Percentiles rank a stretch among this genome's conserved stretches.
phyloP scores from a whole-genome alignment of 1,284 basidiomycete species.

The Boletus sp. region DNA sequence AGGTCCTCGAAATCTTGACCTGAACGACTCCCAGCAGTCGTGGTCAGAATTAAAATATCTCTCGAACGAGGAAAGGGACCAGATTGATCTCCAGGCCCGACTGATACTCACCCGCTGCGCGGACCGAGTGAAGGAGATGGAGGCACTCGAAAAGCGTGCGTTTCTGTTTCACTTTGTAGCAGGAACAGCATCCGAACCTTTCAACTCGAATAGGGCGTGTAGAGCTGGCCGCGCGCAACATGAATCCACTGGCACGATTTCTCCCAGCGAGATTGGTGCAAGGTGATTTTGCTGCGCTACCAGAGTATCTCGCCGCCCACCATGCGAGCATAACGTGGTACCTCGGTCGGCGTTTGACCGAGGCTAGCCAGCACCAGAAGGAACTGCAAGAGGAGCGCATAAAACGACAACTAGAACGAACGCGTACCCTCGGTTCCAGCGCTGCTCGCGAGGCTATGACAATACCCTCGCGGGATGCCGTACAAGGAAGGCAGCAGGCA shows the following conservation, averaged over 20 bases:
- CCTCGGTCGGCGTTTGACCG: conserved; percentile 72
- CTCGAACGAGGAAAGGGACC: conserved; percentile 82
- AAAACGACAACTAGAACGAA: conserved; percentile 74
- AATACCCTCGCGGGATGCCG: conserved; percentile 32
- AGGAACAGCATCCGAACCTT: conserved; percentile 9
- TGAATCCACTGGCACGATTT: conserved; percentile 59
- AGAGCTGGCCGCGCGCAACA: conserved; percentile 57
- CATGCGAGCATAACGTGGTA: conserved; percentile 84
- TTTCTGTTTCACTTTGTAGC: conserved; percentile 17
- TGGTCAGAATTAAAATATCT: conserved; percentile 72
- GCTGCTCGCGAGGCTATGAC: conserved; percentile 54
- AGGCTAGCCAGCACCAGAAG: conserved; percentile 74
- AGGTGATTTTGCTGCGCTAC: conserved; percentile 52
- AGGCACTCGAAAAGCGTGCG: conserved; percentile 79
- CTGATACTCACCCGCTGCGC: conserved; percentile 79
- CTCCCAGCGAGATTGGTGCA: conserved; percentile 63
- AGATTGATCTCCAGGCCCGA: conserved; percentile 85
- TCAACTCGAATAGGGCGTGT: conserved; percentile 49
- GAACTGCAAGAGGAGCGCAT: conserved; percentile 87
- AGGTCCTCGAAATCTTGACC: conserved; percentile 51
- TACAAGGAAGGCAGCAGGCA: conserved; percentile 24
- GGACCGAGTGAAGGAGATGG: conserved; percentile 81
- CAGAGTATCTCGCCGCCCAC: conserved; percentile 77
- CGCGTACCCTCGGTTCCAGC: conserved; percentile 72
- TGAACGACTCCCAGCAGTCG: conserved; percentile 47